phyloP scores from a whole-genome alignment of 345 rosid species.

The Eucalyptus dawsonii region DNA sequence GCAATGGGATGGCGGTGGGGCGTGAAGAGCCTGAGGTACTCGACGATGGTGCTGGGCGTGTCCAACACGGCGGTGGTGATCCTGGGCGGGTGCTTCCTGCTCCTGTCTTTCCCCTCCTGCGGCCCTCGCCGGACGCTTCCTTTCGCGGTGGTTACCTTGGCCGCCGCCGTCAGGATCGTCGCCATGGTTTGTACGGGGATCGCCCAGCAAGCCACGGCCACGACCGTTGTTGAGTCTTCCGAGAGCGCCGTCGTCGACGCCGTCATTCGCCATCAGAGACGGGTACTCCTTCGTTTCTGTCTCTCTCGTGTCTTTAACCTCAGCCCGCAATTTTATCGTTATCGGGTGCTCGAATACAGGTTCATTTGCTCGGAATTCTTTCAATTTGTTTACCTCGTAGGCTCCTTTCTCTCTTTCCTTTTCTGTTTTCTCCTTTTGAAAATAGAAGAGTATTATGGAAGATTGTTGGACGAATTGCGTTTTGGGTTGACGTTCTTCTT shows the following conservation, averaged over 20 bases:
- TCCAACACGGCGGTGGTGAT: slow-evolving; percentile 33
- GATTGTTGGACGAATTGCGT: not conserved
- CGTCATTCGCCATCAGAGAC: slow-evolving; percentile 34
- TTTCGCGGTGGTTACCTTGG: slow-evolving; percentile 24
- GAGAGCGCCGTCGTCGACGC: slow-evolving; percentile 10
- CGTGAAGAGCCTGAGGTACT: slow-evolving; percentile 24
- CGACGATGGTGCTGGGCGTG: slow-evolving; percentile 24
- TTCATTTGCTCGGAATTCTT: not conserved
- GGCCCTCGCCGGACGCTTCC: slow-evolving; percentile 7
- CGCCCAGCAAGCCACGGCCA: slow-evolving; percentile 66
- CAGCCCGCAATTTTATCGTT: not conserved
- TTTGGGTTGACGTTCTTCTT: not conserved
- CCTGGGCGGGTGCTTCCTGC: slow-evolving; percentile 35
- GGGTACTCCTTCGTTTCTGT: slow-evolving; percentile 15
- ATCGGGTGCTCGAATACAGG: not conserved
- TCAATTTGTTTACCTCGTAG: not conserved
- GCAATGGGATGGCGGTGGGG: not conserved
- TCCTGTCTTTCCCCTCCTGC: slow-evolving; percentile 21
- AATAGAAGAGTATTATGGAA: not conserved
- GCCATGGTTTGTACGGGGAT: slow-evolving; percentile 43
- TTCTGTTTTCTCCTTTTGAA: not conserved
- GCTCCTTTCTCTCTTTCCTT: not conserved
- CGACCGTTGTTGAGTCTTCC: slow-evolving; percentile 35
- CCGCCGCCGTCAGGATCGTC: slow-evolving; percentile 37
- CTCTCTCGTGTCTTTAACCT: not conserved